Evolutionary conservation across 441 rosid species (phyloP).

Genomic region (Macaranga tanarius): DNA sequence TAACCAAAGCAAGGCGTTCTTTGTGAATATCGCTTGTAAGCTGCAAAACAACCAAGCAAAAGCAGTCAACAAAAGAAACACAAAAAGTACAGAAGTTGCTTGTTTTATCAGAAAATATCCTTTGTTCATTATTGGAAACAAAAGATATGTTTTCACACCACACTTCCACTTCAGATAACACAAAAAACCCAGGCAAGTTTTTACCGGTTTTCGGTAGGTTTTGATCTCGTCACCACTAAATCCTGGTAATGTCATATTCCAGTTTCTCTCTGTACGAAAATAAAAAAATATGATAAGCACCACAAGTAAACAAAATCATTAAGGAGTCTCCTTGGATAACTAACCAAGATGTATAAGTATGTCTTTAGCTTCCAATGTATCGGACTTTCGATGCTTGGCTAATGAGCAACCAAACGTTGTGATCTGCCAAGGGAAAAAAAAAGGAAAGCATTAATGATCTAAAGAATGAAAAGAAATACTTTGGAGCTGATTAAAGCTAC

Average conservation of each 20-base stretch:
- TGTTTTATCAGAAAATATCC: background rate
- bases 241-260: slow-evolving; percentile 91
- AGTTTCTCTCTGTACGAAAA: slow-evolving; percentile 65
- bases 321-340: slow-evolving; percentile 28
- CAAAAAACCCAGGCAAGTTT: slow-evolving; percentile 10
- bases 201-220: slow-evolving; percentile 73
- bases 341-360: slow-evolving; percentile 87
- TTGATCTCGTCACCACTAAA: slow-evolving; percentile 87
- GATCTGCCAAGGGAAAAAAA: slow-evolving; percentile 43
- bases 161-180: slow-evolving; percentile 4
- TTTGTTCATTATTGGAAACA: background rate
- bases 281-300: slow-evolving; percentile 21
- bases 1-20: slow-evolving; percentile 78
- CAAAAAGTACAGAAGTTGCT: slow-evolving; percentile 5
- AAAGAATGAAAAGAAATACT: background rate
- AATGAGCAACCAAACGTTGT: slow-evolving; percentile 91
- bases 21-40: slow-evolving; percentile 73
- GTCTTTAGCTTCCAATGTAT: slow-evolving; percentile 88
- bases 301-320: slow-evolving; percentile 15
- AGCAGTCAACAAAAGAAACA: slow-evolving; percentile 9
- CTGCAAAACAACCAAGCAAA: slow-evolving; percentile 43
- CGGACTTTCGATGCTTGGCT: slow-evolving; percentile 91
- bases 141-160: background rate
- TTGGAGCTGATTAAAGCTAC: background rate
- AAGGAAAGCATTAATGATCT: background rate